Base-by-base conservation (phyloP, 768 basidiomycete genomes). In the Paxillus involutus region DNA sequence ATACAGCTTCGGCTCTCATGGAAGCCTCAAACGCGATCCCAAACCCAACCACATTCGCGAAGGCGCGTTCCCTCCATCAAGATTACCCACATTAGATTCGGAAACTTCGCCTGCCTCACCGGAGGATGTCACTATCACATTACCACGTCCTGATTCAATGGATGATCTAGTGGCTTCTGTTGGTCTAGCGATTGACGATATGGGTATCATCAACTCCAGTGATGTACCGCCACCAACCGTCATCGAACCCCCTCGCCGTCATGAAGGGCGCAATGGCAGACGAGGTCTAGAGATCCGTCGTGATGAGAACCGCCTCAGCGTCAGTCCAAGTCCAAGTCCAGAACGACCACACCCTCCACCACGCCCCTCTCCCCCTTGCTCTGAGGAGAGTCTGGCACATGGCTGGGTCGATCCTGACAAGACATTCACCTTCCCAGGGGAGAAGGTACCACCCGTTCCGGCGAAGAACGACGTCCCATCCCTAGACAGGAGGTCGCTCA, bases 11-110 rank as follows among this genome's bases (percentile, higher is more conserved):
- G 70, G 62, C 46, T 49, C 62, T 2, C 48, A 63, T 64, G 75
- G 59, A 72, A 58, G 59, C 45, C 47, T 58, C 29, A 30, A 35
- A 33, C 52, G 49, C 13, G 53, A 60, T 43, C 37, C n/a, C 24
- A 59, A 44, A n/a, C 47, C 66, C 44, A 57, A 63, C 44, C 77
- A 78, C 52, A 55, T 67, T 32, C 71, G 88, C 40, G 88, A 91
- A 75, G 86, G 84, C 50, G 89, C 88, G 6, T 86, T 85, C 62
- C 73, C 82, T 47, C 81, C 81, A 0, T 81, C 76, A 40, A 66
- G 70, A 49, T 48, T 67, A 59, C 63, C 55, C 65, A 61, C 62
- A 47, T 56, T 62, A 19, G 65, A 66, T 41, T 63, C 65, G 33
- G 59, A 56, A 13, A 40, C 49, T 13, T 30, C 40, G 17, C 6